Conservation (phyloP, 495 filamentous ascomycete genomes). For the Pseudoneurospora amorphoporcata region DNA sequence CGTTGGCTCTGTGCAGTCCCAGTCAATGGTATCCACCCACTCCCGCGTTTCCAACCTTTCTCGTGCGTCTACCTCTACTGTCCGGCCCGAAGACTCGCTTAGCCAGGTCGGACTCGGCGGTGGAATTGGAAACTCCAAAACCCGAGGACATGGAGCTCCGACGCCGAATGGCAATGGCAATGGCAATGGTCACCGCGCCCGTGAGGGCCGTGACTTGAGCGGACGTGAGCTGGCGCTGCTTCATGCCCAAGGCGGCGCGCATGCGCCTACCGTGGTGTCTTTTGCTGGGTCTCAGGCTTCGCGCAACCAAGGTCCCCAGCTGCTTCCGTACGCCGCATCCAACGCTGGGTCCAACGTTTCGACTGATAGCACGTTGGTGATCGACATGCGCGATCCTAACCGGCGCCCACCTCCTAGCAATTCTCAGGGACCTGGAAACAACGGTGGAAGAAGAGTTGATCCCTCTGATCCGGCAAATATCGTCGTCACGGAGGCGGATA, state of each 20-base stretch:
- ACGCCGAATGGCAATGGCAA: too few relatives aligned
- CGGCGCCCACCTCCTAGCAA: background rate
- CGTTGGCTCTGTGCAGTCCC: background rate
- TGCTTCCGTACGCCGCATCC: background rate
- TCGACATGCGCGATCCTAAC: background rate
- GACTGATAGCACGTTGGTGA: background rate
- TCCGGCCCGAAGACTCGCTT: background rate
- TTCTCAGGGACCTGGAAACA: background rate
- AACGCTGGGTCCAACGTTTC: background rate
- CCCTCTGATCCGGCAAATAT: background rate
- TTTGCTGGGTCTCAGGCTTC: background rate
- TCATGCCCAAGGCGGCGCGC: background rate
- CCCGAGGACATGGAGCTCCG: too few relatives aligned
- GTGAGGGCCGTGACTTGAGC: background rate
- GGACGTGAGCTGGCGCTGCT: background rate
- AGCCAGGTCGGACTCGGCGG: background rate
- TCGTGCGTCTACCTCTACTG: background rate
- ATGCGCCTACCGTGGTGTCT: background rate
- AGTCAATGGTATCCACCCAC: background rate
- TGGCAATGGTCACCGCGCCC: too few relatives aligned
- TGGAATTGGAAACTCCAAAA: too few relatives aligned
- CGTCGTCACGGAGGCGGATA: background rate
- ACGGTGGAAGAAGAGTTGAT: background rate
- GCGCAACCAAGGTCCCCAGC: background rate
- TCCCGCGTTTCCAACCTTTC: background rate